Percentiles rank a stretch among this genome's conserved stretches.
These are phyloP conservation scores for Pseudomonodictys pantanalensis DNA, from an alignment of 495 filamentous ascomycete species.

Conservation along the genomic window DNA sequence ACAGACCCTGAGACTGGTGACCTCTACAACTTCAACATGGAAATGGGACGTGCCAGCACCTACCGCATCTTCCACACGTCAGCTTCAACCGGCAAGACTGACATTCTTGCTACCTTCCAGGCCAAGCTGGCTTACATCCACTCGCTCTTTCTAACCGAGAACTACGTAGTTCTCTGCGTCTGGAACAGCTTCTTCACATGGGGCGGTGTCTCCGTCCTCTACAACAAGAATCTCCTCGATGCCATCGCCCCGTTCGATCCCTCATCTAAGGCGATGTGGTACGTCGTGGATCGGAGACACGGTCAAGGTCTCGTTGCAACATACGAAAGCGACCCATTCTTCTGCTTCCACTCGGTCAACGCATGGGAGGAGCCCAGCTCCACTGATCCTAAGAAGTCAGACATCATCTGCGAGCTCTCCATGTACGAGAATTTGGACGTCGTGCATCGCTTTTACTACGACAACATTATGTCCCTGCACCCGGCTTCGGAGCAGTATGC, in stretches of 20 bases:
- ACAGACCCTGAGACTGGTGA: slow-evolving; percentile 69
- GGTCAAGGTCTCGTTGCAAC: slow-evolving; percentile 41
- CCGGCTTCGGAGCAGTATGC: not conserved
- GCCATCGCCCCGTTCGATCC: slow-evolving; percentile 54
- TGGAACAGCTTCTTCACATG: slow-evolving; percentile 54
- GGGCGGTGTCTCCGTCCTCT: slow-evolving; percentile 52
- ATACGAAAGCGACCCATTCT: slow-evolving; percentile 58
- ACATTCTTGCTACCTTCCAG: slow-evolving; percentile 66
- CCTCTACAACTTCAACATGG: slow-evolving; percentile 74
- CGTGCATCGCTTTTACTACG: slow-evolving; percentile 50
- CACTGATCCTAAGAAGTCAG: slow-evolving; percentile 40
- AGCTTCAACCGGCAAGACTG: slow-evolving; percentile 58
- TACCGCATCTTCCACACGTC: slow-evolving; percentile 68
- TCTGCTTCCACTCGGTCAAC: slow-evolving; percentile 75
- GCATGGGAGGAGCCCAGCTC: slow-evolving; percentile 60
- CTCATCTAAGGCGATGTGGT: slow-evolving; percentile 58
- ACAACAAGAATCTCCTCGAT: slow-evolving; percentile 56
- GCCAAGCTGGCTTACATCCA: slow-evolving; percentile 64
- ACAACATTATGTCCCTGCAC: slow-evolving; percentile 48
- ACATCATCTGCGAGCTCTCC: slow-evolving; percentile 59
- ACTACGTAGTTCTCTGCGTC: slow-evolving; percentile 65
- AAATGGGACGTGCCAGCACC: slow-evolving; percentile 45
- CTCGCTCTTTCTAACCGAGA: slow-evolving; percentile 64
- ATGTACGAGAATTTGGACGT: slow-evolving; percentile 54
- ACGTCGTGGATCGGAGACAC: slow-evolving; percentile 58